A percentile compares a stretch with the other conserved stretches of the same genome.
phyloP scores from a whole-genome alignment of 1,284 basidiomycete genomes.

The Sporisorium sorghi region DNA sequence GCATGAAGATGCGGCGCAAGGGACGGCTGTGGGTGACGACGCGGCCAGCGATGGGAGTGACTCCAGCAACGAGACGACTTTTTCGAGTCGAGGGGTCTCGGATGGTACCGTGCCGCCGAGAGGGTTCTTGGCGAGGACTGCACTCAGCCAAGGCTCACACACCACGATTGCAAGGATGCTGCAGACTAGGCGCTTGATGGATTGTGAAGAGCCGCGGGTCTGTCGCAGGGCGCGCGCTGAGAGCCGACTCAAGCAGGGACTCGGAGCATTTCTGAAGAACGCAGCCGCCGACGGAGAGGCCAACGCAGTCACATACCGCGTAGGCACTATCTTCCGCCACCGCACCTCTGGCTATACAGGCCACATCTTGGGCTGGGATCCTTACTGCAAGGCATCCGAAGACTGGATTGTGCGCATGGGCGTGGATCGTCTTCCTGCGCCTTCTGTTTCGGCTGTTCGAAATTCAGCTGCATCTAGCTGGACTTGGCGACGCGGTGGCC shows the following conservation, averaged over 20 bases:
- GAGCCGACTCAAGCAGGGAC: neutral
- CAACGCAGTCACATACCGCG: constrained; percentile 21
- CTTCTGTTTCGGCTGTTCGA: neutral
- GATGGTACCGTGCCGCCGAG: neutral
- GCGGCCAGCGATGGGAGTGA: constrained; percentile 27
- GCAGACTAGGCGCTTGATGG: constrained; percentile 23
- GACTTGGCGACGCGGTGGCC: constrained; percentile 13
- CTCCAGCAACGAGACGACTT: constrained; percentile 25
- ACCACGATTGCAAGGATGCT: constrained; percentile 29
- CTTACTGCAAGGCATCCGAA: constrained; percentile 42
- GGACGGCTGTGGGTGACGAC: constrained; percentile 5
- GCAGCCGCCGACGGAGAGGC: neutral
- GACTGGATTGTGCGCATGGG: constrained; percentile 59
- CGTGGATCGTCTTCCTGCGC: constrained; percentile 42
- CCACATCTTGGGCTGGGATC: constrained; percentile 47
- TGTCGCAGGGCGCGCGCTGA: constrained; percentile 14
- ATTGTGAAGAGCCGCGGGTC: constrained; percentile 17
- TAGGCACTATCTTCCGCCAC: constrained; percentile 56
- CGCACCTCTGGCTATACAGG: constrained; percentile 53
- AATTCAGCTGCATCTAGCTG: neutral
- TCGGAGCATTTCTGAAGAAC: neutral
- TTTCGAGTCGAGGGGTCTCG: constrained; percentile 13
- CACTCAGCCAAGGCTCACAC: constrained; percentile 15
- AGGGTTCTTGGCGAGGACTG: neutral
- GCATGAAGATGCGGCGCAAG: neutral